Conservation (phyloP, 306 rosid species). For the Castanea crenata region DNA sequence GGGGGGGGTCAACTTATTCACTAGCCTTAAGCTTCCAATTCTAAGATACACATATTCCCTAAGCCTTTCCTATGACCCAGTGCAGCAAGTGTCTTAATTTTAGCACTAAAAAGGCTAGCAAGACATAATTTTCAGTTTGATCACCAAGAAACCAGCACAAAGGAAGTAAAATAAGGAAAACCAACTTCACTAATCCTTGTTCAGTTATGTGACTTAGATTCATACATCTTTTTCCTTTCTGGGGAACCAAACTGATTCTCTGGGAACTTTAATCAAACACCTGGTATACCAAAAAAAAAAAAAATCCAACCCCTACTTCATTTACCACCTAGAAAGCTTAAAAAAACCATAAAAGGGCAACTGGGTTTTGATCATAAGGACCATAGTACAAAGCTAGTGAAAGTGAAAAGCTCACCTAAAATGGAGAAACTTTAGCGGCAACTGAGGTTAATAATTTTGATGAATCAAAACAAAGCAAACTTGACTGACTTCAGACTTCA, state of each 20-base stretch:
- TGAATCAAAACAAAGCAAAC: background rate
- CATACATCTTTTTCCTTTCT: background rate
- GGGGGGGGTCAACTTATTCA: background rate
- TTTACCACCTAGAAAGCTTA: background rate
- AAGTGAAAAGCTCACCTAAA: background rate
- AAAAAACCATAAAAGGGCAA: background rate
- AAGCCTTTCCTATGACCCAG: background rate
- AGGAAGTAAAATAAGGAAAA: background rate
- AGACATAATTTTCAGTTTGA: background rate
- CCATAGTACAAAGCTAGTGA: too few species aligned
- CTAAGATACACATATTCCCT: background rate
- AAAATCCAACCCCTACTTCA: background rate
- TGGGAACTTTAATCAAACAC: constrained; percentile 25
- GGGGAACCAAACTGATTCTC: background rate
- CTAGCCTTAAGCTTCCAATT: background rate
- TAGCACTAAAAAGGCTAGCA: background rate
- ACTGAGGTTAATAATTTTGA: background rate
- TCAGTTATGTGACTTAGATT: background rate
- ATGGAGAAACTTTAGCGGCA: background rate
- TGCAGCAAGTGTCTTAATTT: background rate
- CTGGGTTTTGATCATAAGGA: too few species aligned
- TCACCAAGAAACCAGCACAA: background rate
- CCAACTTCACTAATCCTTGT: background rate
- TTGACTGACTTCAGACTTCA: too few species aligned
- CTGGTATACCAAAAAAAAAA: background rate